A percentile compares a stretch with the other conserved stretches of the same genome.
These are phyloP conservation scores for Backusella luteola DNA, from an alignment of 192 early-diverging fungal species.

Conservation along the genomic window DNA sequence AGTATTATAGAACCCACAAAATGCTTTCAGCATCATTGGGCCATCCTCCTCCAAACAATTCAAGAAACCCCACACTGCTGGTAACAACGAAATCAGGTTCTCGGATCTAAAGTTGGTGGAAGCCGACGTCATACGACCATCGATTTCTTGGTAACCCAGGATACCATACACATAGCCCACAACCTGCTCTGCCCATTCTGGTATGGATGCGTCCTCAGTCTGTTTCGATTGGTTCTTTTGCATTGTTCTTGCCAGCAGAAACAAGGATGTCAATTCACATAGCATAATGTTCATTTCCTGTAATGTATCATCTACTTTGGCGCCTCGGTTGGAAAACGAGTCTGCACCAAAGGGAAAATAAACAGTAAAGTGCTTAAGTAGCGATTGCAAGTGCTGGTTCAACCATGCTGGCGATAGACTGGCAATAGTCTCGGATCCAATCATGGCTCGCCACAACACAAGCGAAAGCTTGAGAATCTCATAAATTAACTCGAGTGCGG, in stretches of 20 bases:
- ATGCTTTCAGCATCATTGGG: constrained; percentile 36
- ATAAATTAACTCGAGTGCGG: constrained; percentile 62
- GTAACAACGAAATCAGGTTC: constrained; percentile 44
- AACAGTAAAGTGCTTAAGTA: constrained; percentile 67
- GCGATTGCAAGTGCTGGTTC: constrained; percentile 48
- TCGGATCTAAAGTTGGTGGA: constrained; percentile 42
- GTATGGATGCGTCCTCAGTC: not conserved
- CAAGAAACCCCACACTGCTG: constrained; percentile 52
- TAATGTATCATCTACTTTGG: constrained; percentile 54
- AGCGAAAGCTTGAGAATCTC: constrained; percentile 64
- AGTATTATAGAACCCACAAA: constrained; percentile 29
- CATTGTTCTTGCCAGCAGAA: constrained; percentile 43
- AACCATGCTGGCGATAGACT: constrained; percentile 39
- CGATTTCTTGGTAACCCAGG: constrained; percentile 45
- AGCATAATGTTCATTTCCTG: constrained; percentile 71
- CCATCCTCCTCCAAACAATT: constrained; percentile 40
- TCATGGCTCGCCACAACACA: constrained; percentile 66
- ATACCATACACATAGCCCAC: constrained; percentile 55
- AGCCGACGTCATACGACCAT: constrained; percentile 32
- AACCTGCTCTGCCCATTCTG: constrained; percentile 50
- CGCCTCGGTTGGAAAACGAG: constrained; percentile 42
- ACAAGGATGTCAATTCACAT: constrained; percentile 64
- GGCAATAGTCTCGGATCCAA: constrained; percentile 28
- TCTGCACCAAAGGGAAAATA: constrained; percentile 78
- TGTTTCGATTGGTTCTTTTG: constrained; percentile 28